These are phyloP conservation scores for Syzygium aqueum DNA, from an alignment of 345 rosid genomes.

Conservation along the genomic window DNA sequence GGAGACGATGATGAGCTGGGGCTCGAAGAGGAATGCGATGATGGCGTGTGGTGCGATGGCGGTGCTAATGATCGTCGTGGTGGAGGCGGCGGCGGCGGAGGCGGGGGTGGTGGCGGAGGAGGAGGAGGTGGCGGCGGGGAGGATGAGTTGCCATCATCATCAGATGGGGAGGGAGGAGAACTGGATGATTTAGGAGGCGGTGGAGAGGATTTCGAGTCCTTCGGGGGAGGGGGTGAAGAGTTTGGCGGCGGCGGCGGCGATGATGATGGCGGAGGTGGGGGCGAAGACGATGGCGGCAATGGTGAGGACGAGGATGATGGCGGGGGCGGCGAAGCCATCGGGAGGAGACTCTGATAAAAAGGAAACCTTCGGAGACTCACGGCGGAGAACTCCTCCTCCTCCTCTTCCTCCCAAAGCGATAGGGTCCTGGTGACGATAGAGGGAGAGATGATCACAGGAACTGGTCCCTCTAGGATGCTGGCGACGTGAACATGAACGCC, in stretches of 20 bases:
- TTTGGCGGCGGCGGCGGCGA: neutral
- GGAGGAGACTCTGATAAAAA: neutral
- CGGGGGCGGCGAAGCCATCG: constrained; percentile 6
- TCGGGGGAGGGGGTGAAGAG: constrained; percentile 6
- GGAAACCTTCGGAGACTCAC: neutral
- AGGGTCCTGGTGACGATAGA: neutral
- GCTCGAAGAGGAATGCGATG: neutral
- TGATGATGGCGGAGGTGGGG: neutral
- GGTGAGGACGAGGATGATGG: neutral
- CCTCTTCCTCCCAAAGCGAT: neutral
- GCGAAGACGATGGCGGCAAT: neutral
- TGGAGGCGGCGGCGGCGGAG: constrained; percentile 27
- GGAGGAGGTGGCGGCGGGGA: constrained; percentile 14
- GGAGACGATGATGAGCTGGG: constrained; percentile 1
- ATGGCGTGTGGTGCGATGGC: constrained; percentile 18
- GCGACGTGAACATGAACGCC: neutral
- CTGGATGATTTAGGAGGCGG: constrained; percentile 3
- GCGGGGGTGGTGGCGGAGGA: constrained; percentile 9
- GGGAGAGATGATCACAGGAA: neutral
- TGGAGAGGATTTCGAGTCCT: constrained; percentile 1
- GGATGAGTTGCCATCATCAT: neutral
- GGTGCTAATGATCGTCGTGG: constrained; percentile 20
- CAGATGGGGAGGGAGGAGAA: constrained; percentile 10
- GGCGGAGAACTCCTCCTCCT: neutral
- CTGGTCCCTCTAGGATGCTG: neutral